Base-by-base conservation (phyloP, 2,329 filamentous ascomycete genomes). In the Penicillium sp. region DNA sequence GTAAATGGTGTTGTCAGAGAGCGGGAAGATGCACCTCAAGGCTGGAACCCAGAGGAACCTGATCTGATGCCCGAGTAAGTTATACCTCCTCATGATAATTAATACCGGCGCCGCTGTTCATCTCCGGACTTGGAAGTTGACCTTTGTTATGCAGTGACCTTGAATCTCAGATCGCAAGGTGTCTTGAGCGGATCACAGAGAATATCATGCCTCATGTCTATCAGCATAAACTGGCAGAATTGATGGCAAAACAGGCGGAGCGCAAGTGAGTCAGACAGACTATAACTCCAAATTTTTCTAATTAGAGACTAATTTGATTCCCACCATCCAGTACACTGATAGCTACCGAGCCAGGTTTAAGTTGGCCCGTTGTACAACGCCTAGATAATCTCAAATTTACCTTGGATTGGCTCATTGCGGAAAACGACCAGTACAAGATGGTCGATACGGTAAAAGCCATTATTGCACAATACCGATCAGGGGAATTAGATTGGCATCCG, bases 141-240 rank as follows among this genome's bases (percentile, higher is more conserved):
- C 34, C 18, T 7, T 18, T 16, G 7, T 9, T 31, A n/a, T 8
- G 3, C 35, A 55, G 45, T 26, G 52, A 55, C 18, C 38, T 32
- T 4, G 45, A 43, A 20, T 18, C 37, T 5, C 52, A 55, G 11
- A 54, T 54, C 10, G 14, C 50, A 5, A 26, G 52, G n/a, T 55
- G 52, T 20, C 22, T n/a, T 18, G 45, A 32, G 13, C 38, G 52
- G 3, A 55, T 55, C 29, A n/a, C 8, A 18, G 24, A 37, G 11
- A 50, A 50, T n/a, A 55, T 55, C 31, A 55, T 55, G 52, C 45
- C 52, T 16, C 24, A 49, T n/a, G 32, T 50, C 9, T 55, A 50
- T 31, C 14, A 18, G 9, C n/a, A 22, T 13, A 49, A 48, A 8
- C 9, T 55, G 22, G 18, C 4, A 2, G 31, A 37, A 31, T 50